Percentiles rank a stretch among this genome's conserved stretches.
Evolutionary conservation across 2,329 filamentous ascomycete genomes (phyloP).

Genomic region (Aspergillus sp.): DNA sequence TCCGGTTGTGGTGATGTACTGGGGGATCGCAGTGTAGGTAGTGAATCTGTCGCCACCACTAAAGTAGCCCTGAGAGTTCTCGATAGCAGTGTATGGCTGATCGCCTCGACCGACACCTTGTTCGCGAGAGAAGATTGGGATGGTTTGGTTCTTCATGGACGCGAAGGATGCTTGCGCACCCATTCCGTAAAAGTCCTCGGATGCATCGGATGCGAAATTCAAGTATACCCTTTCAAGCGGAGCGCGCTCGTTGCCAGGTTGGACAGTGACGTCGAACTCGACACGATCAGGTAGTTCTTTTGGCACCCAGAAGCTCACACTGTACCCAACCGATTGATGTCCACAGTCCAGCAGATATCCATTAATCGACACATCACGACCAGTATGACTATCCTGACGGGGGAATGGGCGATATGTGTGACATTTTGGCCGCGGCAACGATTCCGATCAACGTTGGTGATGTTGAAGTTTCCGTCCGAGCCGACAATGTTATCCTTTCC

Average conservation of each 20-base stretch:
- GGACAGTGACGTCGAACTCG: conserved; percentile 11
- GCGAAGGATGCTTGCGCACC: conserved; percentile 20
- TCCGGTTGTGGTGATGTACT: conserved; percentile 27
- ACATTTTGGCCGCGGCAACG: conserved; percentile 15
- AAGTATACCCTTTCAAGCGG: conserved; percentile 10
- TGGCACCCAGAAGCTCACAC: conserved; percentile 13
- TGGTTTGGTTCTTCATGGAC: conserved; percentile 19
- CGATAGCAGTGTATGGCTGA: conserved; percentile 14
- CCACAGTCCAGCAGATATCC: conserved; percentile 14
- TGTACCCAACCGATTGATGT: conserved; percentile 5
- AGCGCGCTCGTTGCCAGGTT: conserved; percentile 2
- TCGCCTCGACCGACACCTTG: conserved; percentile 21
- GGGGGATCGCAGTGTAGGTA: conserved; percentile 28
- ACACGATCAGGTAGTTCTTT: conserved; percentile 13
- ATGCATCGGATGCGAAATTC: conserved; percentile 12
- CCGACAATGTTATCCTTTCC: conserved; percentile 13
- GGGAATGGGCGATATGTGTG: conserved; percentile 2
- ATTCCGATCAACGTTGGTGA: conserved; percentile 13
- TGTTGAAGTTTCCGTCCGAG: conserved; percentile 20
- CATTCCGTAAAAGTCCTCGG: conserved; percentile 20
- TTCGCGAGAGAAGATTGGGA: conserved; percentile 20
- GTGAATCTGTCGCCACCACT: conserved; percentile 28
- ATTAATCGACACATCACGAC: conserved; percentile 10
- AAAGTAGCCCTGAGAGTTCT: conserved; percentile 15
- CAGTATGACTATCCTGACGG: conserved; percentile 8